These are phyloP conservation scores for Cetradonia linearis DNA, from an alignment of 495 filamentous ascomycete species.

Conservation along the genomic window DNA sequence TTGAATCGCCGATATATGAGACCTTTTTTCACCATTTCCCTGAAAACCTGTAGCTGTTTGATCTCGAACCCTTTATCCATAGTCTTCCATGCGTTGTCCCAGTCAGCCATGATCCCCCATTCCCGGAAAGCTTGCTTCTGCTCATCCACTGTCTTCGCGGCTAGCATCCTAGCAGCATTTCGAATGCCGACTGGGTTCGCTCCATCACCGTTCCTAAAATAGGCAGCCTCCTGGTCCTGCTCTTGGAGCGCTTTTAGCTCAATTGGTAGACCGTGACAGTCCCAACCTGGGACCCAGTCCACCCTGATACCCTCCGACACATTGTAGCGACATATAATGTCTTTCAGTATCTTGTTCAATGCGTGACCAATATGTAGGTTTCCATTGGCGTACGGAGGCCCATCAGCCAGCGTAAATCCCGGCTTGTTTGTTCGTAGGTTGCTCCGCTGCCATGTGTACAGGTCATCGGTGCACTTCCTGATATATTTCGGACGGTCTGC, in stretches of 20 bases:
- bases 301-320: constrained; percentile 60
- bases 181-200: constrained; percentile 46
- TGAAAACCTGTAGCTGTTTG: constrained; percentile 74
- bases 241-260: constrained; percentile 87
- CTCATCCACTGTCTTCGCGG: constrained; percentile 57
- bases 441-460: constrained; percentile 79
- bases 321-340: constrained; percentile 76
- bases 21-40: constrained; percentile 70
- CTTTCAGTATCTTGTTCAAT: constrained; percentile 94
- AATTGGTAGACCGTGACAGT: constrained; percentile 96
- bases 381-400: constrained; percentile 94
- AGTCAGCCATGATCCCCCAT: constrained; percentile 90
- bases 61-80: constrained; percentile 86
- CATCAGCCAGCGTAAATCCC: constrained; percentile 83
- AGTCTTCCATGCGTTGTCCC: constrained; percentile 83
- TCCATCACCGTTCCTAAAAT: constrained; percentile 21
- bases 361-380: constrained; percentile 94
- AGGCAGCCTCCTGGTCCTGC: constrained; percentile 20
- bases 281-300: constrained; percentile 91
- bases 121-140: constrained; percentile 75
- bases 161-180: constrained; percentile 61
- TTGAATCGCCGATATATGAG: constrained; percentile 82
- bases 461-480: constrained; percentile 68
- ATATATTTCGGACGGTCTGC: constrained; percentile 54
- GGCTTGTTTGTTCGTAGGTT: constrained; percentile 39